Evolutionary conservation across 805 yeast genomes (phyloP), one percentile per base, ranked within the genome.

Genomic region (Wickerhamomyces silvicola): DNA sequence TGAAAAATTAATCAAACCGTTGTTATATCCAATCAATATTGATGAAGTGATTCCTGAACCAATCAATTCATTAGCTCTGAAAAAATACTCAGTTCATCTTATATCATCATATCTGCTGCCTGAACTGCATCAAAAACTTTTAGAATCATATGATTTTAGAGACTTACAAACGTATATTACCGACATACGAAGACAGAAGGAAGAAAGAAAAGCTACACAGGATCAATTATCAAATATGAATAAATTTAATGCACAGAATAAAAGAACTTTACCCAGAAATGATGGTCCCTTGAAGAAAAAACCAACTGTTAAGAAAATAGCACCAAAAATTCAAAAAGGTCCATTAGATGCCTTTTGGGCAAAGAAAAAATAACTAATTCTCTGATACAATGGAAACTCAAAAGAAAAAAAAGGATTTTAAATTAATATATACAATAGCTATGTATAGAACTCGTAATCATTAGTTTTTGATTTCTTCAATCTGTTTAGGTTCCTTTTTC

Each of bases 271-370:
- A 32, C 30, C 26, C 24, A 39, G 25, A 36, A 39, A 23, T 51
- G 52, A 22, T 44, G 57, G 26, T 32, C 54, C 18, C 33, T 39
- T 27, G 42, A 54, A 32, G 51, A 45, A 35, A 30, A 48, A 45
- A 30, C 42, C 57, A 12, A 34, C 51, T 8, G 37, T 48, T 4
- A 43, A 45, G 1, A 57, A 66, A 59, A 46, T 57, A 54, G 28
- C 54, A 18, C 75, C 74, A 3, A 73, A 72, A 1, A 61, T 63
- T 2, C 80, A 80, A 1, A 72, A 62, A 43, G 87, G 92, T 1
- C 84, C 86, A 2, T 57, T 81, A 18, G 90, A 81, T 48, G 70
- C 73, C 32, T 78, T 81, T 42, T 81, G 46, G 23, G 32, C 78
- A 53, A 73, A 67, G 42, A 70, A 60, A 41, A 59, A 56, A 29